Evolutionary conservation across 768 basidiomycete species (phyloP).

Genomic region (Neoboletus brunneissimus): DNA sequence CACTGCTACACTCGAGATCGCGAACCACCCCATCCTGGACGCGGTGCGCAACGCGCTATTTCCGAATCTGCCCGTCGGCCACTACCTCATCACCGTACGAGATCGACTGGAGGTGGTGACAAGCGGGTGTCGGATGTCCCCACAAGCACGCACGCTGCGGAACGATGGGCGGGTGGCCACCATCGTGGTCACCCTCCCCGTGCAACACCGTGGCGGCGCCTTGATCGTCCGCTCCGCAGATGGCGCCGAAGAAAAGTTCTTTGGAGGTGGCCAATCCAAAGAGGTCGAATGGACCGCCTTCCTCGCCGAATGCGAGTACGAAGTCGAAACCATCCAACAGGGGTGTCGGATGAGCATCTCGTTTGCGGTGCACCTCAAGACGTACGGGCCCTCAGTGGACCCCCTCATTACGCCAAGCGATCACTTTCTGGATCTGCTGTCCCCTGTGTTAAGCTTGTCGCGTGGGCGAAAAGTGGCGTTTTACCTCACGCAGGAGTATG

Average conservation of each 20-base stretch:
- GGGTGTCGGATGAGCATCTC: conserved; percentile 69
- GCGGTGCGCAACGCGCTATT: conserved; percentile 71
- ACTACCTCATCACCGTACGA: conserved; percentile 64
- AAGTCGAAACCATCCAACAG: conserved; percentile 66
- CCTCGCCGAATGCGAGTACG: conserved; percentile 70
- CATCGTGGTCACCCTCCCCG: conserved; percentile 69
- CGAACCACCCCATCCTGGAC: conserved; percentile 80
- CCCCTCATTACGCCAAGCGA: conserved; percentile 74
- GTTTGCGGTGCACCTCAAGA: conserved; percentile 68
- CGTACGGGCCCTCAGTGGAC: conserved; percentile 61
- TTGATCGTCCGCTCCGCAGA: conserved; percentile 56
- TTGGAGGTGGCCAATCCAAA: conserved; percentile 56
- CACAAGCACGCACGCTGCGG: conserved; percentile 50
- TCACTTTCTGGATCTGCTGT: conserved; percentile 65
- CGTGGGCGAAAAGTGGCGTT: conserved; percentile 73
- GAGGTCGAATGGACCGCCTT: conserved; percentile 81
- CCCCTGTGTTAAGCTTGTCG: conserved; percentile 68
- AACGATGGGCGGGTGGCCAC: conserved; percentile 73
- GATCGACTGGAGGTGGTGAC: conserved; percentile 71
- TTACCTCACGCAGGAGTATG: conserved; percentile 66
- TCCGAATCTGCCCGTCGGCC: conserved; percentile 62
- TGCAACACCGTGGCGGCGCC: conserved; percentile 68
- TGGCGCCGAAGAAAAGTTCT: conserved; percentile 59
- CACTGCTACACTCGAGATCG: conserved; percentile 73
- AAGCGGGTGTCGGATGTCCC: conserved; percentile 55